phyloP scores from a whole-genome alignment of 1,284 basidiomycete genomes.

The Ustilago crameri region DNA sequence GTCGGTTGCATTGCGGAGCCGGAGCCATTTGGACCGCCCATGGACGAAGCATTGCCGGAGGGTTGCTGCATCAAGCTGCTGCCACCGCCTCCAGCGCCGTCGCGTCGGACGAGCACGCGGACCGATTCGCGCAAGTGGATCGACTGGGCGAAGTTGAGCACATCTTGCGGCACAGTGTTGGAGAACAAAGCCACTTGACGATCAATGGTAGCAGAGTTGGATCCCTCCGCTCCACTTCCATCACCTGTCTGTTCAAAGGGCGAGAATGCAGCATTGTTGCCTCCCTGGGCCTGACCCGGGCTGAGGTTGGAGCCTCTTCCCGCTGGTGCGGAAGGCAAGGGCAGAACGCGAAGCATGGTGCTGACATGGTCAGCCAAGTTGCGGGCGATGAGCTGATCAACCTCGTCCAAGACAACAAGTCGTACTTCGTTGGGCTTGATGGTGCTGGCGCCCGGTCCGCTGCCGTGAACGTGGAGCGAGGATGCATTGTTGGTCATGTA shows the following conservation, averaged over 20 bases:
- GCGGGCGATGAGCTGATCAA: constrained; percentile 95
- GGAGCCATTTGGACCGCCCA: constrained; percentile 11
- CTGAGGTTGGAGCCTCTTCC: constrained; percentile 18
- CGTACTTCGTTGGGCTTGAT: constrained; percentile 79
- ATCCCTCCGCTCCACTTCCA: constrained; percentile 45
- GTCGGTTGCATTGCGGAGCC: constrained; percentile 19
- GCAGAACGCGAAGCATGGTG: constrained; percentile 88
- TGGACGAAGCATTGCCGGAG: constrained; percentile 5
- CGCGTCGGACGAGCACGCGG: constrained; percentile 92
- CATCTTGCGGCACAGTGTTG: constrained; percentile 91
- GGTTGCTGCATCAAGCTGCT: constrained; percentile 16
- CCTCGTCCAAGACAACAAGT: constrained; percentile 93
- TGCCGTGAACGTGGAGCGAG: constrained; percentile 19
- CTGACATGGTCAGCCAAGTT: constrained; percentile 95
- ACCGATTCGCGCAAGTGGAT: constrained; percentile 94
- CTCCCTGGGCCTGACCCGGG: constrained; percentile 31
- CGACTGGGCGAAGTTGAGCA: constrained; percentile 84
- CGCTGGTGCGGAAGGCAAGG: constrained; percentile 72
- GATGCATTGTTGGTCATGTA: constrained; percentile 74
- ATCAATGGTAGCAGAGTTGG: constrained; percentile 72
- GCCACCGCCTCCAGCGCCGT: constrained; percentile 70
- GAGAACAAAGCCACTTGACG: constrained; percentile 96
- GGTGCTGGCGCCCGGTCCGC: constrained; percentile 12
- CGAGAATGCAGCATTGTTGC: constrained; percentile 21
- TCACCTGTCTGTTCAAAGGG: constrained; percentile 71